Base-by-base conservation (phyloP, 2,329 filamentous ascomycete species). In the Cladosporium halotolerans region DNA sequence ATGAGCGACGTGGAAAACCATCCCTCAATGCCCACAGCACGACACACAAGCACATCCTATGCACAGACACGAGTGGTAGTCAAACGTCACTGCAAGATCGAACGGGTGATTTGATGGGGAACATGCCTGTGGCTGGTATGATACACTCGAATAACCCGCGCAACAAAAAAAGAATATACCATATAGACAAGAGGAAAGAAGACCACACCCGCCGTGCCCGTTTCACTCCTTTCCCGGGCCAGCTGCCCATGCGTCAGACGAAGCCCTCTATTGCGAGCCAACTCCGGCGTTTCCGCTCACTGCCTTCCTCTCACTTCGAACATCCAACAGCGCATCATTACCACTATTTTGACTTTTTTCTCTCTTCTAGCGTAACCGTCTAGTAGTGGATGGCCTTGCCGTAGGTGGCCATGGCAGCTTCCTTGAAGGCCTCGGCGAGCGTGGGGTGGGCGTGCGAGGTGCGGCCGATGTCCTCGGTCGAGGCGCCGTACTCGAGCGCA, bases 361-460 rank as follows among this genome's bases (percentile, higher is more conserved):
- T 36, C 34, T n/a, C 34, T 36, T n/a, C 34, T 9, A 39, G 8
- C 42, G 5, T 9, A 33, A 18, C 13, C 45, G 28, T 44, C 44
- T 46, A 99, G 75, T 87, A 95, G 79, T 99, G 93, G 72, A 99
- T 96, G 62, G 93, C 86, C 79, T 96, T 93, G 67, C 85, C 83
- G 77, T 95, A 90, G 47, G 92, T 96, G 58, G 89, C 88, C 93
- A 99, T 97, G 63, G 93, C 93, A 67, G 93, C 93, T 82, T 99
- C 93, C 81, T 99, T 99, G 82, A 99, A 97, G 42, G 93, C 93
- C 79, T 99, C 93, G 19, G 92, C 85, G 56, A 99, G 80, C 48
- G 91, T 96, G 53, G 93, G 93, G 76, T 99, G 93, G 53, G 93
- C 93, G 75, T 99, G 93, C 75, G 89, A 93, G 60, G 93, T 97